Evolutionary conservation across 2,329 filamentous ascomycete genomes (phyloP).

Genomic region (Chrysoporthe cubensis): DNA sequence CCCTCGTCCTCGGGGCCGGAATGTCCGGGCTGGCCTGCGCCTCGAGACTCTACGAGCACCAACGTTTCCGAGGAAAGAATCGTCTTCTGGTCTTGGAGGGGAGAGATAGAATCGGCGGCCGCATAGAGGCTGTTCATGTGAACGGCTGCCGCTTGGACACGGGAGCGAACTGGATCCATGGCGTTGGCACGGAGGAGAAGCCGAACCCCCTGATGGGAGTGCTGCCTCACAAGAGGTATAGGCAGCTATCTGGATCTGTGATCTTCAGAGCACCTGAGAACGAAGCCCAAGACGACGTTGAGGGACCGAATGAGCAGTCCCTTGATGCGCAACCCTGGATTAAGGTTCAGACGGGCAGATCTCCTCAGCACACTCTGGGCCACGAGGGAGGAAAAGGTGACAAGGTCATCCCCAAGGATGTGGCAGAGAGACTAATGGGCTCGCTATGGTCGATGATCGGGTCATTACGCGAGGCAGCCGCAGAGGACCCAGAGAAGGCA

Average conservation of each 20-base stretch:
- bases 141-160: conserved; percentile 20
- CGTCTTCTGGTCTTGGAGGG: conserved; percentile 18
- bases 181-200: conserved; percentile 15
- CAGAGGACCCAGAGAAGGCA: not conserved
- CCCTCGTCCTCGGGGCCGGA: conserved; percentile 18
- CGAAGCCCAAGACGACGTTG: not conserved
- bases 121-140: conserved; percentile 19
- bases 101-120: conserved; percentile 14
- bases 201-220: conserved; percentile 17
- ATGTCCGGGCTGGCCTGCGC: conserved; percentile 22
- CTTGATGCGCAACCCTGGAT: conserved; percentile 8
- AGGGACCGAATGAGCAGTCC: not conserved
- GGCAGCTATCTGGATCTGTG: conserved; percentile 19
- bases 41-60: conserved; percentile 16
- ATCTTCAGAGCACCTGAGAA: conserved; percentile 9
- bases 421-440: conserved; percentile 12
- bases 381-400: not conserved
- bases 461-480: conserved; percentile 11
- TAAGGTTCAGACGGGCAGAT: not conserved
- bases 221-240: conserved; percentile 12
- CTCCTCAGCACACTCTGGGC: not conserved
- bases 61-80: conserved; percentile 3
- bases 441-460: conserved; percentile 18
- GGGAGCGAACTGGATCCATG: conserved; percentile 24
- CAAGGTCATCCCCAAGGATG: conserved; percentile 1